Percentiles rank a stretch among this genome's conserved stretches.
These are phyloP conservation scores for Graphilbum sp. DNA, from an alignment of 2,329 filamentous ascomycete species.

Conservation along the genomic window DNA sequence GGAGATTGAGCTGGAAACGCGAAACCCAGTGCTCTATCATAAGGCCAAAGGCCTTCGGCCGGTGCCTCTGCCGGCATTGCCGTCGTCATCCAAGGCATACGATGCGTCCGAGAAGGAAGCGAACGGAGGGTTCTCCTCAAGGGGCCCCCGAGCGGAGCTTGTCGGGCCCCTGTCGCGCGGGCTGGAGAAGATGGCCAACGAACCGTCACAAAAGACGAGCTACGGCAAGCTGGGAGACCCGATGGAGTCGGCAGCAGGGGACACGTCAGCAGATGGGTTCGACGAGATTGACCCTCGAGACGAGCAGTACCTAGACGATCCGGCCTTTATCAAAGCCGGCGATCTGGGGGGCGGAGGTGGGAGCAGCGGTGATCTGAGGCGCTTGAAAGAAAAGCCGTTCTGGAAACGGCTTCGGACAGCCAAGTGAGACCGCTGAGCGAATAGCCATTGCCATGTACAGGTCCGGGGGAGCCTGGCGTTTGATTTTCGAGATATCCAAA, in stretches of 20 bases:
- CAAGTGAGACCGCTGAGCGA: constrained; percentile 3
- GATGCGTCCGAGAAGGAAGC: constrained; percentile 3
- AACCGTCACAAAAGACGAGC: constrained; percentile 1
- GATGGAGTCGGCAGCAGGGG: constrained; percentile 2
- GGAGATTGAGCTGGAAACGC: constrained; percentile 29
- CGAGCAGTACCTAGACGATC: constrained; percentile 31
- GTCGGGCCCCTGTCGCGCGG: constrained; percentile 16
- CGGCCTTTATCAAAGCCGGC: constrained; percentile 15
- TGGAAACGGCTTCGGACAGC: constrained; percentile 13
- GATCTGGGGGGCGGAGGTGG: constrained; percentile 4
- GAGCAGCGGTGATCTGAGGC: constrained; percentile 3
- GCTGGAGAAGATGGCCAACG: constrained; percentile 17
- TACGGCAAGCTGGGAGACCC: constrained; percentile 10
- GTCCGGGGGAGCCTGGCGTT: too few relatives aligned
- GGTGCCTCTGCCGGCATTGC: constrained; percentile 1
- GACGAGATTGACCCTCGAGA: constrained; percentile 28
- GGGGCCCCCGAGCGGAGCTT: constrained; percentile 12
- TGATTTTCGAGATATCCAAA: too few relatives aligned
- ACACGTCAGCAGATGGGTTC: constrained; percentile 12
- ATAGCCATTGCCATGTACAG: too few relatives aligned
- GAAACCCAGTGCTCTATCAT: constrained; percentile 27
- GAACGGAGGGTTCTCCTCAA: constrained; percentile 6
- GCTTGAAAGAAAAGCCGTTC: constrained; percentile 10
- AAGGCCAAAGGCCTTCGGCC: constrained; percentile 23
- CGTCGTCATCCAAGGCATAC: not conserved